These are phyloP conservation scores for Theileria parva DNA, from an alignment of 169 alveolate genomes.

Conservation along the genomic window DNA sequence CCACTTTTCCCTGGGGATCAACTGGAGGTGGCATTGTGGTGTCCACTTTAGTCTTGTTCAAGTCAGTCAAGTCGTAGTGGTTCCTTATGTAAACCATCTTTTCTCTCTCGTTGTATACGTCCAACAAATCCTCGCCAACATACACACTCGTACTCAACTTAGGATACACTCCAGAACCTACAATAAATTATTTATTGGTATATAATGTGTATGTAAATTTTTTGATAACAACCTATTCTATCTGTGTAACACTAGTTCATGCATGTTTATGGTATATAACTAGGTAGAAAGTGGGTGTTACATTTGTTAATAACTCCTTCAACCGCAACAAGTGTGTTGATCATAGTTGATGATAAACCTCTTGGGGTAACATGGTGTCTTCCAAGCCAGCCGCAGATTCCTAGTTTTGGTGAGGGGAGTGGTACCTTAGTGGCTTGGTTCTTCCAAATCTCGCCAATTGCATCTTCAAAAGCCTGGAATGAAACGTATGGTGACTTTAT, in stretches of 20 bases:
- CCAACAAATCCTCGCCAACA: constrained; percentile 87
- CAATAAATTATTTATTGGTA: not conserved
- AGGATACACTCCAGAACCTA: constrained; percentile 86
- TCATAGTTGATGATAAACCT: constrained; percentile 89
- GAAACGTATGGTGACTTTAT: constrained; percentile 78
- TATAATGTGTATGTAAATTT: too few species aligned
- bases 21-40: constrained; percentile 74
- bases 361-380: constrained; percentile 95
- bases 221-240: too few species aligned
- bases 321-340: constrained; percentile 90
- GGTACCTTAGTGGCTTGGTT: constrained; percentile 68
- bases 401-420: constrained; percentile 79
- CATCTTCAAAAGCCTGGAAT: constrained; percentile 83
- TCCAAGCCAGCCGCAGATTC: constrained; percentile 95
- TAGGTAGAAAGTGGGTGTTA: not conserved
- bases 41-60: constrained; percentile 67
- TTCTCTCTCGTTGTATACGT: constrained; percentile 81
- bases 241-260: too few species aligned
- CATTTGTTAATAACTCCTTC: constrained; percentile 96
- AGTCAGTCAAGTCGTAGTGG: constrained; percentile 77
- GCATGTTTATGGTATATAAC: not conserved
- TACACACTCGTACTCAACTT: constrained; percentile 88
- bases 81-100: constrained; percentile 81
- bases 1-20: constrained; percentile 74
- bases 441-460: constrained; percentile 79